phyloP scores from a whole-genome alignment of 345 rosid genomes.

The Eutrema heterophyllum region DNA sequence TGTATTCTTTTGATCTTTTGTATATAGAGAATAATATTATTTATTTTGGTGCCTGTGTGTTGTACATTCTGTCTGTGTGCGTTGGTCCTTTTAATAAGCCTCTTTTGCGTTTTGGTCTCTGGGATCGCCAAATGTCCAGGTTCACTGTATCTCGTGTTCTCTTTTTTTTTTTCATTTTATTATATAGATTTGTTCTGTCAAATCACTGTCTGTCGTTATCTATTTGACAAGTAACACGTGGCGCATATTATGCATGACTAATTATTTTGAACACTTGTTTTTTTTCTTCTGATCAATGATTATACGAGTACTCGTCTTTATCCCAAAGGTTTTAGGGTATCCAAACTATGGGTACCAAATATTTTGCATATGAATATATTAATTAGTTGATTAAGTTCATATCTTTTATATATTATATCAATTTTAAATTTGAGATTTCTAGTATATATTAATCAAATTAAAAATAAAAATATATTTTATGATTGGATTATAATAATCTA shows the following conservation, averaged over 20 bases:
- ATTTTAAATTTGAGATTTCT: too few species aligned
- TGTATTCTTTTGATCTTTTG: background rate
- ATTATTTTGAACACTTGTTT: background rate
- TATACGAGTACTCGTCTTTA: too few species aligned
- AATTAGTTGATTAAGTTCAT: too few species aligned
- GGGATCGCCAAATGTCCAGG: constrained; percentile 42
- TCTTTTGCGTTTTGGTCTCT: constrained; percentile 2
- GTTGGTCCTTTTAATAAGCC: constrained; percentile 19
- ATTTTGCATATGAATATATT: too few species aligned
- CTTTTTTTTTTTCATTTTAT: background rate
- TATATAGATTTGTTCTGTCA: background rate
- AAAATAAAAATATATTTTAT: too few species aligned
- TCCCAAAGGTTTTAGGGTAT: too few species aligned
- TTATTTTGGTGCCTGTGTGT: background rate
- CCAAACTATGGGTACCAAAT: too few species aligned
- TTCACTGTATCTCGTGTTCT: constrained; percentile 52
- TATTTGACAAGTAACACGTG: background rate
- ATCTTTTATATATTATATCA: too few species aligned
- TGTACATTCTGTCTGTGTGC: background rate
- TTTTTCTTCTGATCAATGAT: too few species aligned
- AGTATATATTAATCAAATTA: too few species aligned
- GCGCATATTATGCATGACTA: background rate
- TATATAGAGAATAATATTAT: background rate
- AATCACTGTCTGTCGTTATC: background rate
- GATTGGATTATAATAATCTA: too few species aligned